phyloP scores from a whole-genome alignment of 2,329 filamentous ascomycete genomes.

The Hymenoscyphus infarciens region DNA sequence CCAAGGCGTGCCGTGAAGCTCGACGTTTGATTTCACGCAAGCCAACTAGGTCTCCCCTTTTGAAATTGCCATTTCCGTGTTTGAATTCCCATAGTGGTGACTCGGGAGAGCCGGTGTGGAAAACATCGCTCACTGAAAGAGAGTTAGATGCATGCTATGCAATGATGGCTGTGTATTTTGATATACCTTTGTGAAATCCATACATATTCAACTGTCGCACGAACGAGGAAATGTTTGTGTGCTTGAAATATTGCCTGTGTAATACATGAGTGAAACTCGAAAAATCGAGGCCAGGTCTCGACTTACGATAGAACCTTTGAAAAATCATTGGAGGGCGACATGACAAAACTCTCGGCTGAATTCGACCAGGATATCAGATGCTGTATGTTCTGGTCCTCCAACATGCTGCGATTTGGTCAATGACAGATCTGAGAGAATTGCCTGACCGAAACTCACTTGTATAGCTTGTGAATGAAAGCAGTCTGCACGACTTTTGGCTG shows the following conservation, averaged over 20 bases:
- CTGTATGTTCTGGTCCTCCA: constrained; percentile 89
- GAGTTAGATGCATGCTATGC: constrained; percentile 13
- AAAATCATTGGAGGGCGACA: constrained; percentile 96
- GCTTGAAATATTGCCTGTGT: constrained; percentile 92
- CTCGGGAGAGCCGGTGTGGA: constrained; percentile 90
- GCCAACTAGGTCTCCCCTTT: constrained; percentile 85
- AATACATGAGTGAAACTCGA: constrained; percentile 19
- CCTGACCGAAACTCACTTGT: constrained; percentile 65
- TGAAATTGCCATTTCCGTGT: constrained; percentile 96
- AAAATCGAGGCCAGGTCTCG: constrained; percentile 10
- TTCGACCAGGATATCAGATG: constrained; percentile 96
- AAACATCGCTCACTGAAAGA: constrained; percentile 85
- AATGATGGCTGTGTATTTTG: constrained; percentile 18
- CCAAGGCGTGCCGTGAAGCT: constrained; percentile 86
- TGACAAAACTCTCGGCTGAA: constrained; percentile 94
- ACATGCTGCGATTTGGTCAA: constrained; percentile 63
- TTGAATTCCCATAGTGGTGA: constrained; percentile 98
- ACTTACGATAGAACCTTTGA: constrained; percentile 95
- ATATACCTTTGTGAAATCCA: constrained; percentile 92
- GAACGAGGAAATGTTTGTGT: constrained; percentile 98
- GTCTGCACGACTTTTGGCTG: constrained; percentile 98
- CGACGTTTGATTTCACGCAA: constrained; percentile 93
- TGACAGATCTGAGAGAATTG: not conserved
- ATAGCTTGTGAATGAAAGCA: constrained; percentile 97
- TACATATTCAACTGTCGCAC: constrained; percentile 99